Evolutionary conservation across 345 rosid genomes (phyloP), one percentile per base, ranked within the genome.

Genomic region (Syzygium jambos): DNA sequence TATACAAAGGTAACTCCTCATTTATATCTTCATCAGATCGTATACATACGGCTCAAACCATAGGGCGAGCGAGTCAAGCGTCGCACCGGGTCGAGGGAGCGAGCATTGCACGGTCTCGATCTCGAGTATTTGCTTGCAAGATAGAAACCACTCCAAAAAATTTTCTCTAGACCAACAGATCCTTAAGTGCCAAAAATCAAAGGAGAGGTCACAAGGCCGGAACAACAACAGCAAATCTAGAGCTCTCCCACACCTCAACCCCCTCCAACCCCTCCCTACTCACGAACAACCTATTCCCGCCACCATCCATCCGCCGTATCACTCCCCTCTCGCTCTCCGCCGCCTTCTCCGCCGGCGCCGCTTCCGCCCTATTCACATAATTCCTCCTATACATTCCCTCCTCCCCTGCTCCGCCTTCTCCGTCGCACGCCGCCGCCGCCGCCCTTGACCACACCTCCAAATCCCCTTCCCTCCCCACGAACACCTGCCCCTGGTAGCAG

Each of bases 181-280:
- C 11, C 27, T 15, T 22, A 17, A 68, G 78, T 34, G 78, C 46
- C 5, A 68, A 8, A 34, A 17, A 16, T 34, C 23, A 34, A 34
- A 68, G 11, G 2, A 6, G 13, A 19, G 7, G 49, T 73, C 82
- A 73, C 19, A 4, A 61, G 73, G 1, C 73, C 73, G 94, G 83
- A 85, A 88, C 57, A 0, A 88, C 85, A 6, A 85, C 91, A 0
- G 96, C 93, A 82, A 85, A 88, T 86, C 57, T 80, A 43, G 92
- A 93, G 86, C 93, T 96, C 92, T 95, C 97, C 99, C 99, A 97
- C 17, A 97, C 98, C 90, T 97, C 98, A 77, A 96, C 87, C n/a
- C 99, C 99, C 87, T 96, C 99, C 54, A 91, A 92, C 54, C 88
- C 85, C 3, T 94, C 98, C 86, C 98, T 91, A 78, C 98, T 90